These are phyloP conservation scores for Fusarium tricinctum DNA, from an alignment of 2,329 filamentous ascomycete species.

Conservation along the genomic window DNA sequence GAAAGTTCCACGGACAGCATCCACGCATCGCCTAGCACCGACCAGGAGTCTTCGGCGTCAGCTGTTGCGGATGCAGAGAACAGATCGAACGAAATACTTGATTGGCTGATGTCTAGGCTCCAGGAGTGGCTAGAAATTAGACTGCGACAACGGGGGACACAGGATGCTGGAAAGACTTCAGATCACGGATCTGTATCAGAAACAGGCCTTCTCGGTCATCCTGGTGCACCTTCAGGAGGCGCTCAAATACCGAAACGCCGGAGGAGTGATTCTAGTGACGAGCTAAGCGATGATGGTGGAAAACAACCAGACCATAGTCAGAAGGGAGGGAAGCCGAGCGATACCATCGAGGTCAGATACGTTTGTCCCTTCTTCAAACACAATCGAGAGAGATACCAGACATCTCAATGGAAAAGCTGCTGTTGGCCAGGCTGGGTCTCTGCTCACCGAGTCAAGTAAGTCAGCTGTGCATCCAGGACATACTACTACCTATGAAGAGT, in stretches of 20 bases:
- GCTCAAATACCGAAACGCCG: neutral
- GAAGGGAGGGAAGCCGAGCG: neutral
- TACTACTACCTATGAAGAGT: neutral
- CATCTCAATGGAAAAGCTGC: constrained; percentile 9
- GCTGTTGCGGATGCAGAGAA: neutral
- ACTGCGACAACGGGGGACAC: neutral
- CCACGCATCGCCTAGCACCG: neutral
- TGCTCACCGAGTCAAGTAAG: constrained; percentile 7
- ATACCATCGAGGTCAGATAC: neutral
- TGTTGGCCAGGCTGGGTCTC: neutral
- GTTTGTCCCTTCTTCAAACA: constrained; percentile 14
- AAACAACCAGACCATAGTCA: neutral
- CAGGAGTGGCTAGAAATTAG: neutral
- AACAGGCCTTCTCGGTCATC: neutral
- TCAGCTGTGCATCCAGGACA: neutral
- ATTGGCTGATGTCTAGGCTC: neutral
- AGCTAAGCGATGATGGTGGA: neutral
- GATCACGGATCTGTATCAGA: neutral
- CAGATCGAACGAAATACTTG: too few species aligned
- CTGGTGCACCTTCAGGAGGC: neutral
- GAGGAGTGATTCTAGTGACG: neutral
- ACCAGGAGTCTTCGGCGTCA: neutral
- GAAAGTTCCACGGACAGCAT: neutral
- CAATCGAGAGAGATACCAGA: neutral
- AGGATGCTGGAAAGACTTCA: neutral